A percentile compares a stretch with the other conserved stretches of the same genome.
Evolutionary conservation across 129 eudicot species (phyloP).

Genomic region (Artemisia argyi): DNA sequence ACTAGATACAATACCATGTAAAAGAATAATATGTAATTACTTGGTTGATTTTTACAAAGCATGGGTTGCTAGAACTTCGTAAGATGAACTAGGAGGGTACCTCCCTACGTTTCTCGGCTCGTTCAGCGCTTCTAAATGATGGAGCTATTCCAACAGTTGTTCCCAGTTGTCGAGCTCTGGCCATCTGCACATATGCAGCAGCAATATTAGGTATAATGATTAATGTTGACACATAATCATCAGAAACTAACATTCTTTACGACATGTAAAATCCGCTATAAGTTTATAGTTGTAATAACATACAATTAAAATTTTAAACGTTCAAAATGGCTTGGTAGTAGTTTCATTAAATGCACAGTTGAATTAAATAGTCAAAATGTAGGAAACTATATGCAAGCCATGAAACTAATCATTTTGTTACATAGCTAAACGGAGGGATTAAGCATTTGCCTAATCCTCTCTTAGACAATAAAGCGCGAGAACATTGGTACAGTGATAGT

Average conservation of each 20-base stretch:
- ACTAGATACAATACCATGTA: slow-evolving; percentile 39
- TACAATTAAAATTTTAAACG: background rate
- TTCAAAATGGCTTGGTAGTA: background rate
- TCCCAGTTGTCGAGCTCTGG: slow-evolving; percentile 11
- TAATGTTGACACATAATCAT: background rate
- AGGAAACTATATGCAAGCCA: slow-evolving; percentile 4
- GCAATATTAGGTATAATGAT: background rate
- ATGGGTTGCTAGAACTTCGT: too few relatives aligned
- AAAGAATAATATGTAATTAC: background rate
- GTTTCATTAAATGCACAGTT: background rate
- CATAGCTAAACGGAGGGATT: background rate
- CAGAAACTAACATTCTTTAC: background rate
- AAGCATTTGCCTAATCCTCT: too few relatives aligned
- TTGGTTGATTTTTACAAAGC: background rate
- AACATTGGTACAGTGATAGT: background rate
- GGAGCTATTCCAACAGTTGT: slow-evolving; percentile 85
- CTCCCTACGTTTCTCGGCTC: slow-evolving; percentile 82
- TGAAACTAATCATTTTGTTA: background rate
- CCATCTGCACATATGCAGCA: background rate
- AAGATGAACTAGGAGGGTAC: slow-evolving; percentile 35
- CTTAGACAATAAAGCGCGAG: background rate
- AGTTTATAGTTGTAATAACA: background rate
- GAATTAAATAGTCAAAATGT: background rate
- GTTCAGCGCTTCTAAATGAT: slow-evolving; percentile 52
- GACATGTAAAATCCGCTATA: background rate